phyloP scores from a whole-genome alignment of 2,329 filamentous ascomycete genomes.

The Metarhizium guizhouense region DNA sequence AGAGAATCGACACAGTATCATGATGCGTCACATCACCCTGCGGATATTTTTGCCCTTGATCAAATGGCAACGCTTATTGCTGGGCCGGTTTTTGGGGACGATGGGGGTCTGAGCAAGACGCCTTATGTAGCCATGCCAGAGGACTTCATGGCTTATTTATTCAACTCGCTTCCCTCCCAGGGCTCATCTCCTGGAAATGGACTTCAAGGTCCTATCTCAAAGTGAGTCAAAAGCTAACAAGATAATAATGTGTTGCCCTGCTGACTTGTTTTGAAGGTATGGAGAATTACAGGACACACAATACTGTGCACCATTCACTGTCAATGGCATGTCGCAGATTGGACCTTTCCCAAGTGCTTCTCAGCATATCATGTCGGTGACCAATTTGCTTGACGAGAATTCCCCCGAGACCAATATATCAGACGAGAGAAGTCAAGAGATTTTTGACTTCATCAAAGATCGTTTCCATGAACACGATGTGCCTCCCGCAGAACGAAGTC shows the following conservation, averaged over 20 bases:
- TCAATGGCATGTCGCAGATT: constrained; percentile 35
- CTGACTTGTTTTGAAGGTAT: constrained; percentile 35
- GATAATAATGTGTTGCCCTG: neutral
- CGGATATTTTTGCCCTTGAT: constrained; percentile 52
- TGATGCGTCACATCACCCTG: constrained; percentile 34
- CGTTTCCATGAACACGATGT: constrained; percentile 77
- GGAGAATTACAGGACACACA: constrained; percentile 37
- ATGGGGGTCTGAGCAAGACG: constrained; percentile 70
- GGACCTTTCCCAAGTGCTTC: constrained; percentile 52
- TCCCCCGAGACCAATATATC: constrained; percentile 74
- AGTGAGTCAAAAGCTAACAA: neutral
- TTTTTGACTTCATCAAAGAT: constrained; percentile 72
- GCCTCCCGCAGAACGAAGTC: constrained; percentile 62
- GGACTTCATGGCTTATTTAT: constrained; percentile 78
- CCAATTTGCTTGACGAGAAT: constrained; percentile 71
- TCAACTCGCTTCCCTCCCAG: constrained; percentile 41
- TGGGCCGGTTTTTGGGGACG: constrained; percentile 80
- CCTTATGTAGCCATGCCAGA: constrained; percentile 77
- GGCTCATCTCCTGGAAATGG: constrained; percentile 18
- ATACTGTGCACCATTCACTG: constrained; percentile 36
- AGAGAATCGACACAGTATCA: constrained; percentile 32
- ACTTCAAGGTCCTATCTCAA: constrained; percentile 35
- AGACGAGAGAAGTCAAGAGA: constrained; percentile 75
- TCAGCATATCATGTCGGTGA: constrained; percentile 83
- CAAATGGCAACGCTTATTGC: constrained; percentile 57